These are phyloP conservation scores for Dictyostelium brefeldianum DNA, from an alignment of 78 protist species.

Conservation along the genomic window DNA sequence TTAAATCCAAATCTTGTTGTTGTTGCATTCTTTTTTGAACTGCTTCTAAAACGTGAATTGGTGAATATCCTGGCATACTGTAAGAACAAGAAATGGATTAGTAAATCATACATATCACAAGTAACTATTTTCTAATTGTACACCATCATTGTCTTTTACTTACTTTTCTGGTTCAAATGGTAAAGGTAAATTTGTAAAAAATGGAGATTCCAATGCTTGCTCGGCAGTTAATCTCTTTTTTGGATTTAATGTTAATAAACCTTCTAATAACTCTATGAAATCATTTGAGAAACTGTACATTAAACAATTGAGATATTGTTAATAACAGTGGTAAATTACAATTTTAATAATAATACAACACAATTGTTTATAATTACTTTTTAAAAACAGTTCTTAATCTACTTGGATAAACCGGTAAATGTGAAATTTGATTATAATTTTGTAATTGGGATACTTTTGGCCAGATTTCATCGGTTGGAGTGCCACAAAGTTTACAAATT, in stretches of 20 bases:
- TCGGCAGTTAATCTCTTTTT: constrained; percentile 72
- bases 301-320: too few relatives aligned
- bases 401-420: constrained; percentile 63
- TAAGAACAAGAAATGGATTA: not conserved
- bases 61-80: constrained; percentile 70
- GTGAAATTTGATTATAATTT: constrained; percentile 50
- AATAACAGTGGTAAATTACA: too few relatives aligned
- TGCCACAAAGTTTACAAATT: constrained; percentile 78
- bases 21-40: constrained; percentile 74
- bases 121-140: not conserved
- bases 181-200: constrained; percentile 60
- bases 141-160: not conserved
- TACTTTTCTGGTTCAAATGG: constrained; percentile 59
- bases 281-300: constrained; percentile 61
- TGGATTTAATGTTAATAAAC: constrained; percentile 72
- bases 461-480: constrained; percentile 94
- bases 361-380: constrained; percentile 2
- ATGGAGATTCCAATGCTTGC: constrained; percentile 67
- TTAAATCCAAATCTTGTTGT: constrained; percentile 3
- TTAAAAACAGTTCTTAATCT: constrained; percentile 64
- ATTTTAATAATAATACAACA: too few relatives aligned
- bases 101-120: too few relatives aligned
- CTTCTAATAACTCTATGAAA: constrained; percentile 70
- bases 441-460: constrained; percentile 92
- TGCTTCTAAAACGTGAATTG: constrained; percentile 77